Evolutionary conservation across 495 filamentous ascomycete genomes (phyloP), one percentile per base, ranked within the genome.

Genomic region (Sphaerosporella brunnea): DNA sequence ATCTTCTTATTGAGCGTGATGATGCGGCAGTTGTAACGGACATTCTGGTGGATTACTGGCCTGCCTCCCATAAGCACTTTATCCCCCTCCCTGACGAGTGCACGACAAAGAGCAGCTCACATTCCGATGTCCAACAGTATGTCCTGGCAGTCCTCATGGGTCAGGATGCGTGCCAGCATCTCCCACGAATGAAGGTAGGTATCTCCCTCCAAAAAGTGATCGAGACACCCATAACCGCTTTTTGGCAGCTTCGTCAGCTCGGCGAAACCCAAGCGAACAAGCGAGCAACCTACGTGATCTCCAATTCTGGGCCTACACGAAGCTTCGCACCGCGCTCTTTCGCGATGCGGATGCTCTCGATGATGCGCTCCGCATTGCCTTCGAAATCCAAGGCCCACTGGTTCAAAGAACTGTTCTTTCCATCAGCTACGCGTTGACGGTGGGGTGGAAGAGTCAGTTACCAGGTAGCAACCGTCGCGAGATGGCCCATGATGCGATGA

Each of bases 71-170:
- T n/a, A n/a, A n/a, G n/a, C n/a, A n/a, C n/a, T n/a, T n/a, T n/a
- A n/a, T n/a, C n/a, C n/a, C n/a, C n/a, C n/a, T n/a, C n/a, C n/a
- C n/a, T n/a, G n/a, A n/a, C n/a, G n/a, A n/a, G n/a, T n/a, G n/a
- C n/a, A n/a, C n/a, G n/a, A n/a, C n/a, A n/a, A n/a, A n/a, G n/a
- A n/a, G n/a, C 32, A 2, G 54, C 65, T 1, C 75, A 78, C 64
- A 84, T 71, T 43, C 79, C 82, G 39, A 87, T 70, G 59, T 88
- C 85, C 5, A 92, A 61, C 19, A 95, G 66, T 54, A 93, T 93
- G 58, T 75, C 81, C 55, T 83, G 68, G 48, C 74, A 80, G 32
- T 69, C 68, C 19, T 69, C 58, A 58, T 92, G 71, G 19, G 64
- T 62, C 15, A 94, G 63, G 35, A 92, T 79, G 34, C 63, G 54